Evolutionary conservation across 2,329 filamentous ascomycete genomes (phyloP), one percentile per base, ranked within the genome.

Genomic region (Aspergillus candidus): DNA sequence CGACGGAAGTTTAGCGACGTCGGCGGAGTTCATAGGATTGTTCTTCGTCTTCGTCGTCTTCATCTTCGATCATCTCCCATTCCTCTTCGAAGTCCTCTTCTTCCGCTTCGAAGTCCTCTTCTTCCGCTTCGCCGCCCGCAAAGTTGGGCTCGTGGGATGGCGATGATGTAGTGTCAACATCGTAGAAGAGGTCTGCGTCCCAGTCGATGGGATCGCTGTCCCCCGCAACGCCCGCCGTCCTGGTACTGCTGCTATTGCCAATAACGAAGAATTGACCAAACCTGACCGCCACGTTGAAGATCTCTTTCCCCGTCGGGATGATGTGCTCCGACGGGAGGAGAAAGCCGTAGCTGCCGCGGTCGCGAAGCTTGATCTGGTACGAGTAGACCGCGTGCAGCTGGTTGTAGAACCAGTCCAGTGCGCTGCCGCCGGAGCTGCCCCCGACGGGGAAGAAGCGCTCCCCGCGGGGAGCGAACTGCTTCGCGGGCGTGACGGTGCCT

Each of bases 341-440:
- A 63, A 97, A 98, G 0, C 93, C 93, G 63, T 97, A 97, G 62
- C 83, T 93, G 8, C 93, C 93, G 0, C 86, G 93, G 63, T 98
- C 93, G 38, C 93, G 77, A 22, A 98, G 73, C 70, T 97, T 97
- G 68, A 84, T 84, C 72, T 97, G 93, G 64, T 94, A 97, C 46
- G 88, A 86, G 63, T 88, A 94, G 50, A 80, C 82, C 13, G 91
- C 86, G 37, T 77, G 73, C 49, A 97, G 69, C 57, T 94, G 85
- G 56, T 94, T 87, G 63, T 94, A 95, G 67, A 98, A 95, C 82
- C 87, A 97, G 67, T 97, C 93, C 34, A 97, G 80, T 1, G 87
- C 88, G 38, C 86, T 90, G 3, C 91, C 91, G 32, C 91, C 90
- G 3, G 83, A 81, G 0, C 78, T 78, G 61, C 93, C 86, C 50